Percentiles rank a stretch among this genome's conserved stretches.
Evolutionary conservation across 2,329 filamentous ascomycete genomes (phyloP).

Genomic region (Hypoxylon sp.): DNA sequence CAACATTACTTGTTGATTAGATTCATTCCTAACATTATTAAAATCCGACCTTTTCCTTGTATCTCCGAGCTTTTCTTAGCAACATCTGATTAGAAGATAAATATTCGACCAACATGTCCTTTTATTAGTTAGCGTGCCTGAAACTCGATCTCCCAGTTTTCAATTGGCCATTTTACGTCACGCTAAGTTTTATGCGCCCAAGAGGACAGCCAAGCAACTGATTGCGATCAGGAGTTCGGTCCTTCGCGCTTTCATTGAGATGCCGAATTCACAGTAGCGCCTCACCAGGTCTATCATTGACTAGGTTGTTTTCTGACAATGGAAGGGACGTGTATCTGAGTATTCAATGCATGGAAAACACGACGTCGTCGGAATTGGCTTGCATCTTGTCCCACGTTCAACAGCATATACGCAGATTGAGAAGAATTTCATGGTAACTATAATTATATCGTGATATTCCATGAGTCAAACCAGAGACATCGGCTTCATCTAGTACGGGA

Average conservation of each 20-base stretch:
- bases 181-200: slow-evolving; percentile 4
- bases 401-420: background rate
- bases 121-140: slow-evolving; percentile 8
- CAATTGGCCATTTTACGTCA: background rate
- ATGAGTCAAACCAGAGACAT: background rate
- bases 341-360: background rate
- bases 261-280: slow-evolving; percentile 3
- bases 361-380: background rate
- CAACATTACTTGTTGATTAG: too few species aligned
- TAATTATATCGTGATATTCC: background rate
- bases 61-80: slow-evolving; percentile 25
- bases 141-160: slow-evolving; percentile 4
- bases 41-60: slow-evolving; percentile 19
- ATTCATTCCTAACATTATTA: background rate
- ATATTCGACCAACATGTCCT: slow-evolving; percentile 13
- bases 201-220: background rate
- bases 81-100: slow-evolving; percentile 31
- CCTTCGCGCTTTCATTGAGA: slow-evolving; percentile 22
- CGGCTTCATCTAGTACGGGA: background rate
- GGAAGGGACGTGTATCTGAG: background rate
- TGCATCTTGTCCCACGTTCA: background rate
- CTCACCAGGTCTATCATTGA: background rate
- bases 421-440: background rate
- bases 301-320: background rate
- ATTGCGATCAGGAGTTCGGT: slow-evolving; percentile 11